Evolutionary conservation across 1,284 basidiomycete species (phyloP).

Genomic region (Malassezia caprae): DNA sequence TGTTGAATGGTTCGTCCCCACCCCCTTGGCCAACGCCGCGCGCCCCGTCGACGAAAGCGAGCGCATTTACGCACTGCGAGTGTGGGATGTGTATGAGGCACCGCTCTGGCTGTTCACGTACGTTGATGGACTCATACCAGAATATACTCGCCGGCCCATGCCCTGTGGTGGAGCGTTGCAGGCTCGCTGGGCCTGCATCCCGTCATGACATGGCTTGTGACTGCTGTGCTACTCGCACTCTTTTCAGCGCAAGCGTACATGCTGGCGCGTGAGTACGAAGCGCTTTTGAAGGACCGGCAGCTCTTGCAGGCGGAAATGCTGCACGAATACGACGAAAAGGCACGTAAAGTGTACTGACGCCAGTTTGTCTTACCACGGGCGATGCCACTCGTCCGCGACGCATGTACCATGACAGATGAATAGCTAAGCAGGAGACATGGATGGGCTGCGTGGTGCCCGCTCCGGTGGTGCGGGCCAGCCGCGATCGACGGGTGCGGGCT

Average conservation of each 20-base stretch:
- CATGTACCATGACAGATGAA: slow-evolving; percentile 15
- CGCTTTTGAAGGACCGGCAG: slow-evolving; percentile 9
- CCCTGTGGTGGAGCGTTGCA: slow-evolving; percentile 13
- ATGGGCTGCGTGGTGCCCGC: neutral
- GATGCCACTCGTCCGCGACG: slow-evolving; percentile 17
- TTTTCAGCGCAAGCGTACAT: slow-evolving; percentile 9
- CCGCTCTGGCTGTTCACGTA: slow-evolving; percentile 14
- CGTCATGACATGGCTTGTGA: slow-evolving; percentile 2
- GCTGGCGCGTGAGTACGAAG: slow-evolving; percentile 7
- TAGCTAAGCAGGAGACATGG: neutral
- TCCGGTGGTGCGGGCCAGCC: neutral
- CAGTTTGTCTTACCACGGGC: slow-evolving; percentile 17
- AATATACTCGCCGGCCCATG: slow-evolving; percentile 16
- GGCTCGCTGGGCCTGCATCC: slow-evolving; percentile 8
- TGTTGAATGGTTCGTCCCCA: slow-evolving; percentile 17
- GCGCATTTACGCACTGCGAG: slow-evolving; percentile 11
- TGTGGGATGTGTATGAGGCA: slow-evolving; percentile 15
- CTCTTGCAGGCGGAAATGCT: slow-evolving; percentile 12
- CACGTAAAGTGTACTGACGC: neutral
- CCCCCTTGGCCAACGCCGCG: neutral
- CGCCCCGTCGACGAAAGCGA: neutral
- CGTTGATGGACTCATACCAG: neutral
- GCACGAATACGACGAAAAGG: slow-evolving; percentile 19
- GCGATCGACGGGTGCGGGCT: neutral
- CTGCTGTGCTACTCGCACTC: slow-evolving; percentile 1